Conservation (phyloP, 495 filamentous ascomycete species). For the Echria macrotheca region DNA sequence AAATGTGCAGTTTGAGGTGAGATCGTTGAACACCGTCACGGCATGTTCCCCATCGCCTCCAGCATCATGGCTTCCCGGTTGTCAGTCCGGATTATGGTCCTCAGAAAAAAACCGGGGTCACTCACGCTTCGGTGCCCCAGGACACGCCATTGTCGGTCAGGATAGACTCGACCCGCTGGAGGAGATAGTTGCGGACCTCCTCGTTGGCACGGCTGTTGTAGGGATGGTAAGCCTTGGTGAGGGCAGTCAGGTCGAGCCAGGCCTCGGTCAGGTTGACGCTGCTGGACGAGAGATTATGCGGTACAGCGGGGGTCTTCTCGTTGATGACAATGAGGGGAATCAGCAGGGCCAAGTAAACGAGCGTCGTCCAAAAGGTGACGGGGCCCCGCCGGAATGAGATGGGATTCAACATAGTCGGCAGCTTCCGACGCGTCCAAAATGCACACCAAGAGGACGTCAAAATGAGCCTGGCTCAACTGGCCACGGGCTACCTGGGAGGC, state of each 20-base stretch:
- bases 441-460: neutral
- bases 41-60: too few relatives aligned
- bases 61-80: too few relatives aligned
- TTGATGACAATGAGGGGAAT: constrained; percentile 69
- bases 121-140: constrained; percentile 21
- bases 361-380: constrained; percentile 65
- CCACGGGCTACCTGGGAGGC: too few relatives aligned
- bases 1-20: constrained; percentile 69
- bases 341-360: constrained; percentile 64
- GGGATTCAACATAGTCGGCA: constrained; percentile 35
- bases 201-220: constrained; percentile 85
- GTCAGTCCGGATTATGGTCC: too few relatives aligned
- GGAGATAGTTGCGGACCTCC: constrained; percentile 68
- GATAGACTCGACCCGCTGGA: constrained; percentile 65
- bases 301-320: constrained; percentile 65
- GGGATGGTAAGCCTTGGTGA: constrained; percentile 77
- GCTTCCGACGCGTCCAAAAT: neutral
- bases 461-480: neutral
- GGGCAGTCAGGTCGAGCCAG: constrained; percentile 72
- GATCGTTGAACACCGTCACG: constrained; percentile 72
- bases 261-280: constrained; percentile 74
- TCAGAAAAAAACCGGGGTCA: too few relatives aligned
- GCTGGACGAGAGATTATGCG: constrained; percentile 33
- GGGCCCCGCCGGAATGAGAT: constrained; percentile 53
- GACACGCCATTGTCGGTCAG: constrained; percentile 48